These are phyloP conservation scores for Mycena citricolor DNA, from an alignment of 1,284 basidiomycete genomes.

Conservation along the genomic window DNA sequence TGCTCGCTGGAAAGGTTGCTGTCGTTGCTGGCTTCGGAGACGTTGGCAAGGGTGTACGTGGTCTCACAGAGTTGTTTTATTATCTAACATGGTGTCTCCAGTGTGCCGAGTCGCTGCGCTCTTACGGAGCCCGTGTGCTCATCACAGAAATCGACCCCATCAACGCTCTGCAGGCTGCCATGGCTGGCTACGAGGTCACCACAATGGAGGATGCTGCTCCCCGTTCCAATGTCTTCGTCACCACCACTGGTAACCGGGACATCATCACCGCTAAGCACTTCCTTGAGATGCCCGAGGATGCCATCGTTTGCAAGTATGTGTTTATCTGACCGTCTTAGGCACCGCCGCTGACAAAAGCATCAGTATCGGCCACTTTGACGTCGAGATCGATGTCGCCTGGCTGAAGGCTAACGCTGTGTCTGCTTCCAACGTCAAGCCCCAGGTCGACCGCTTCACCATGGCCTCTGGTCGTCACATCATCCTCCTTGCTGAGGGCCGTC, in stretches of 20 bases:
- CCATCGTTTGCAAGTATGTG: slow-evolving; percentile 94
- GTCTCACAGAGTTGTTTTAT: slow-evolving; percentile 4
- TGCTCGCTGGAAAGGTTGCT: slow-evolving; percentile 99
- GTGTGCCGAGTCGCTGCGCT: slow-evolving; percentile 97
- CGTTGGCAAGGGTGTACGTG: slow-evolving; percentile 94
- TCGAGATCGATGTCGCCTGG: slow-evolving; percentile 99
- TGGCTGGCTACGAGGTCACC: slow-evolving; percentile 99
- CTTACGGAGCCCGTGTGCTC: slow-evolving; percentile 95
- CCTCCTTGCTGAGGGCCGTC: slow-evolving; percentile 96
- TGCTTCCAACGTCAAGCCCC: slow-evolving; percentile 94
- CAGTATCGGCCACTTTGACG: slow-evolving; percentile 97
- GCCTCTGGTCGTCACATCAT: slow-evolving; percentile 90
- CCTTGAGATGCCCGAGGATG: slow-evolving; percentile 93
- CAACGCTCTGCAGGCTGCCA: slow-evolving; percentile 98
- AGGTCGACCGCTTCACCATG: slow-evolving; percentile 98
- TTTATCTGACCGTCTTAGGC: not conserved
- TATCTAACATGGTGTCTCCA: slow-evolving; percentile 32
- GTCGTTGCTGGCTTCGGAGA: slow-evolving; percentile 99
- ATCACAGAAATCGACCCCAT: slow-evolving; percentile 99
- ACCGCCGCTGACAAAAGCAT: slow-evolving; percentile 16
- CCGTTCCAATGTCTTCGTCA: slow-evolving; percentile 92
- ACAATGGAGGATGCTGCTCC: slow-evolving; percentile 97
- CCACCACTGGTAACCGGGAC: slow-evolving; percentile 98
- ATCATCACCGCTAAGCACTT: slow-evolving; percentile 97
- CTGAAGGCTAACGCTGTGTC: slow-evolving; percentile 91